phyloP scores from a whole-genome alignment of 148 eudicot genomes.

The Fagopyrum tataricum region DNA sequence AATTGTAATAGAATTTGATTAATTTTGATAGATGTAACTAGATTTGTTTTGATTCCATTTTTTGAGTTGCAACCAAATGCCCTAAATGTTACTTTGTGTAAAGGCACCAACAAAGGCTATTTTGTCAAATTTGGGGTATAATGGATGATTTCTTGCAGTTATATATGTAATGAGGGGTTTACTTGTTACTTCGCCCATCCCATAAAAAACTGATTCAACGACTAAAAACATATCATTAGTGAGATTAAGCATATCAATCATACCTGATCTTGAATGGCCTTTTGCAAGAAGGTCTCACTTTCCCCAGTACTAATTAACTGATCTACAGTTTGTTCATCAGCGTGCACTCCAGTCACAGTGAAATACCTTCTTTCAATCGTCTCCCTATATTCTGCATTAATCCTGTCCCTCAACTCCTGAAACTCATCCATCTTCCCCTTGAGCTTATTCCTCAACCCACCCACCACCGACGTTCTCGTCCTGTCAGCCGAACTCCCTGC shows the following conservation, averaged over 20 bases:
- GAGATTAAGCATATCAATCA: background rate
- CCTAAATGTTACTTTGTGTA: too few relatives aligned
- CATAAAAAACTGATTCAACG: too few relatives aligned
- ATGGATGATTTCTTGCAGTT: too few relatives aligned
- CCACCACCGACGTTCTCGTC: constrained; percentile 65
- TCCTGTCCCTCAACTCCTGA: constrained; percentile 45
- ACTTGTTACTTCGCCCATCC: too few relatives aligned
- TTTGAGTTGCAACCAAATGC: too few relatives aligned
- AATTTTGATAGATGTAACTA: too few relatives aligned
- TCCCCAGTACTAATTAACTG: constrained; percentile 67
- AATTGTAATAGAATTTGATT: too few relatives aligned
- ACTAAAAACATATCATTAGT: too few relatives aligned
- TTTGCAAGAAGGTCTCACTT: constrained; percentile 75
- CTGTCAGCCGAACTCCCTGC: constrained; percentile 83
- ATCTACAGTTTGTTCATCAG: constrained; percentile 60
- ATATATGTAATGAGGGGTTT: too few relatives aligned
- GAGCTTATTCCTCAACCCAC: constrained; percentile 63
- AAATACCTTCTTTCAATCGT: constrained; percentile 73
- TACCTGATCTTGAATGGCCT: constrained; percentile 83
- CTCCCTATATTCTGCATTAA: constrained; percentile 62
- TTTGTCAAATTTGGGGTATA: too few relatives aligned
- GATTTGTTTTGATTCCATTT: too few relatives aligned
- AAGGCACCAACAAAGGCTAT: too few relatives aligned
- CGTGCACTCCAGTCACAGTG: constrained; percentile 82
- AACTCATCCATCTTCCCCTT: constrained; percentile 64